Evolutionary conservation across 306 rosid species (phyloP), one percentile per base, ranked within the genome.

Genomic region (Casuarina cunninghamiana): DNA sequence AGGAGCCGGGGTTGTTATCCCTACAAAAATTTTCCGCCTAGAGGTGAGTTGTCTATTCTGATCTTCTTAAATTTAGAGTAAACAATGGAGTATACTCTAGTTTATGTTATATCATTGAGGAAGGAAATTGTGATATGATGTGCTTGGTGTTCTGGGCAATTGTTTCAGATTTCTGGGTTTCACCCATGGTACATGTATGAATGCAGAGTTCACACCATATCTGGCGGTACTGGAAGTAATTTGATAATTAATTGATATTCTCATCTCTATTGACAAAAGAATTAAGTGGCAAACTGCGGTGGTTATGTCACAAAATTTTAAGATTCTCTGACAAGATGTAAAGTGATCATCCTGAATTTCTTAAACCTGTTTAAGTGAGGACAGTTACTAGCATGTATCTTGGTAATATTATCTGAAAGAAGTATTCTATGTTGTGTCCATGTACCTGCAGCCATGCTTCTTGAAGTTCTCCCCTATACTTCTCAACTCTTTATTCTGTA

Each of bases 1-100:
- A 53, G 98, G 99, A 82, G 88, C 88, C 84, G 99, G 99, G 79
- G 55, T 96, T 84, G 98, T 96, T 65, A 62, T 90, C 77, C 99
- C 99, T 35, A 91, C 98, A 77, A 88, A 81, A 72, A 45, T 93
- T 78, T 91, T 93, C 87, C 98, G 97, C 82, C 83, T 96, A 53
- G 98, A 96, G 98, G 99, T 95, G 69, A 83, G 97, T 42, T 80
- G 12, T 48, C 67, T 84, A 50, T 71, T 72, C 71, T 76, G 65
- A 53, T 63, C 44, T 65, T 79, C 44, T 81, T 26, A 74, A 26
- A 41, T 32, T 10, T 35, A 48, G 57, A 77, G 38, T 70, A 48
- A 50, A 12, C 75, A 58, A 39, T 19, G 7, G 11, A 13, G n/a
- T 65, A 13, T 21, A 55, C 45, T 66, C 54, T 77, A 78, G 45